Evolutionary conservation across 768 basidiomycete genomes (phyloP), one percentile per base, ranked within the genome.

Genomic region (Amanita exitialis): DNA sequence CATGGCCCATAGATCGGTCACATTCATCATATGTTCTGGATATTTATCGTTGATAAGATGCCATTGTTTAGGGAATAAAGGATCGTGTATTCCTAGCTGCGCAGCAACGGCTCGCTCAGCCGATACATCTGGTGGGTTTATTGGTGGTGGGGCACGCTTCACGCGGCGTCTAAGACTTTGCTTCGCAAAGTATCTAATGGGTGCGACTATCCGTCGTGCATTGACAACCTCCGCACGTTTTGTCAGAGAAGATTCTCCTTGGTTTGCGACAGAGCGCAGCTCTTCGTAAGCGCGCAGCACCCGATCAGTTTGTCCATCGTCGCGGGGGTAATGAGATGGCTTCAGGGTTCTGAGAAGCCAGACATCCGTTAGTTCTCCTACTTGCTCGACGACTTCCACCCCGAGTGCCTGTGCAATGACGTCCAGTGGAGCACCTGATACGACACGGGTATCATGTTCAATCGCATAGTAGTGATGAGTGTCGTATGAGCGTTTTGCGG

Each of bases 1-100:
- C 69, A 85, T 78, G 27, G 86, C 88, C 96, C 96, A 99, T 0
- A 96, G 72, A 9, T 79, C 75, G 0, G 91, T 86, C n/a, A 92
- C 88, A 60, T 99, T 98, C 83, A 99, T 86, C 74, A 77, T 82
- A 57, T 90, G 79, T 59, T 86, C 78, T 3, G 84, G 86, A 56
- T 73, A 80, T 30, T 89, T 77, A 53, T 87, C 81, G 67, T 99
- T 98, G 54, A 96, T 78, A 20, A 97, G 72, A 70, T 97, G 95
- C 96, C 96, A 98, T 71, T 98, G 95, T 52, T 78, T 65, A 13
- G 73, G 62, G 62, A 96, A 92, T 53, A 85, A 71, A 0, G 95
- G 95, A 62, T 98, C 95, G 21, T 69, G 58, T 53, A 99, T 82
- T 16, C 73, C 77, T 35, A 95, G 73, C 9, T 74, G 72, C 34